Evolutionary conservation across 2,329 filamentous ascomycete genomes (phyloP).

Genomic region (Xylariaceae sp.): DNA sequence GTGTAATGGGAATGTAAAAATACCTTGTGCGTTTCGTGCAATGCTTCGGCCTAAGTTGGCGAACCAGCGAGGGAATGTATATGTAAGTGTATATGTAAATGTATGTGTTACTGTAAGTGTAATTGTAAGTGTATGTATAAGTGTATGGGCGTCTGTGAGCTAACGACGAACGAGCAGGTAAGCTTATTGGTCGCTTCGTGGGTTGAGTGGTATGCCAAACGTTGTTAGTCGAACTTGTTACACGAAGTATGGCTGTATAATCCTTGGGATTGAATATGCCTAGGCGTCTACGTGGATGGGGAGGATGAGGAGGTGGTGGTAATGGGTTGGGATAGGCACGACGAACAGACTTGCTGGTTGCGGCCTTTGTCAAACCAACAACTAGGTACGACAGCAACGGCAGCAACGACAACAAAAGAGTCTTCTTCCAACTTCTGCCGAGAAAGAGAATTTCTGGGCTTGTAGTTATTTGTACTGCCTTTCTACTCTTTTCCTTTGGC

Average conservation of each 20-base stretch:
- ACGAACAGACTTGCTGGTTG: conserved; percentile 27
- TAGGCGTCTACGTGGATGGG: conserved; percentile 17
- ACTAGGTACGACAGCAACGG: conserved; percentile 25
- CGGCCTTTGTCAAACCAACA: conserved; percentile 37
- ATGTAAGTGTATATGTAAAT: conserved; percentile 1
- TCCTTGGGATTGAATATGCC: conserved; percentile 8
- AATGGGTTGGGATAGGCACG: conserved; percentile 18
- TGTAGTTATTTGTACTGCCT: conserved; percentile 41
- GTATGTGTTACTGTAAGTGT: no score
- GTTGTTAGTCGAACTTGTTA: conserved; percentile 5
- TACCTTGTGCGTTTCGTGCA: conserved; percentile 3
- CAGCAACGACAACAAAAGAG: conserved; percentile 33
- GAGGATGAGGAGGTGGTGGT: conserved; percentile 19
- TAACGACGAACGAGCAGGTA: neutral
- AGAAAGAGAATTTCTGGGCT: conserved; percentile 36
- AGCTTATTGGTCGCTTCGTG: neutral
- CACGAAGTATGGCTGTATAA: conserved; percentile 13
- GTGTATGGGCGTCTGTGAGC: neutral
- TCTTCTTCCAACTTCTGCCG: conserved; percentile 24
- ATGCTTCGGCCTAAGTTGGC: conserved; percentile 2
- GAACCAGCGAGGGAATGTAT: neutral
- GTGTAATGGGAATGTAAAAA: conserved; percentile 1
- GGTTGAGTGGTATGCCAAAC: conserved; percentile 1
- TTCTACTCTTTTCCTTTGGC: conserved; percentile 34
- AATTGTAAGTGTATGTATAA: neutral